Conservation (phyloP, 768 basidiomycete species). For the Filobasidium wieringae region DNA sequence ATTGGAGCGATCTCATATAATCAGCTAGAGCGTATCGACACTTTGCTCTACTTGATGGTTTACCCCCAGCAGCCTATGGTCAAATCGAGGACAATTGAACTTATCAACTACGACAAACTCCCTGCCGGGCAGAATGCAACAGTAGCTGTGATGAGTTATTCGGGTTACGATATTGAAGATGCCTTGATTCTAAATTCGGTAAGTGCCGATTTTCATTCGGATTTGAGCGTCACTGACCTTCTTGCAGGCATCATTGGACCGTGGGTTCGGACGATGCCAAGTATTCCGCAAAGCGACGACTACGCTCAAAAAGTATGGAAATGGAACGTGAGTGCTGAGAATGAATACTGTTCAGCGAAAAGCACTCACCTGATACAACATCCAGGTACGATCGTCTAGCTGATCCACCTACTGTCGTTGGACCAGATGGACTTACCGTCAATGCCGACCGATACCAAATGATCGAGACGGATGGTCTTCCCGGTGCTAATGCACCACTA, state of each 20-base stretch:
- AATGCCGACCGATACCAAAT: constrained; percentile 66
- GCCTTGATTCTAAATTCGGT: constrained; percentile 92
- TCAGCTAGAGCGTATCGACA: constrained; percentile 94
- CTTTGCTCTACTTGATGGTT: constrained; percentile 89
- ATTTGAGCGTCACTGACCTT: too few species aligned
- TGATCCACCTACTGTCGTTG: constrained; percentile 59
- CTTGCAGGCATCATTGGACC: constrained; percentile 75
- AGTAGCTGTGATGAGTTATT: constrained; percentile 98
- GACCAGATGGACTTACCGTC: constrained; percentile 64
- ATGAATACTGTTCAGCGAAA: not conserved
- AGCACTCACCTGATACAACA: not conserved
- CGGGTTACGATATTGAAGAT: constrained; percentile 99
- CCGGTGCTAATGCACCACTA: constrained; percentile 86
- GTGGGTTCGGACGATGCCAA: constrained; percentile 95
- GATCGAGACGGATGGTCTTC: constrained; percentile 82
- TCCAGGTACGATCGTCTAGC: constrained; percentile 81
- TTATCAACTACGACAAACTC: constrained; percentile 88
- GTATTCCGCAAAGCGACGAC: constrained; percentile 92
- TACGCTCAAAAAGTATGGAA: constrained; percentile 87
- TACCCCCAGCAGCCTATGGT: constrained; percentile 99
- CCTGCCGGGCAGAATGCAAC: constrained; percentile 98
- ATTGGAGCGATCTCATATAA: constrained; percentile 98
- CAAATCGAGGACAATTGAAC: constrained; percentile 94
- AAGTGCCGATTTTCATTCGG: not conserved
- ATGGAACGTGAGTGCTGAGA: constrained; percentile 67